Percentiles rank a stretch among this genome's conserved stretches.
These are phyloP conservation scores for Aspergillus coremiiformis DNA, from an alignment of 495 filamentous ascomycete genomes.

Conservation along the genomic window DNA sequence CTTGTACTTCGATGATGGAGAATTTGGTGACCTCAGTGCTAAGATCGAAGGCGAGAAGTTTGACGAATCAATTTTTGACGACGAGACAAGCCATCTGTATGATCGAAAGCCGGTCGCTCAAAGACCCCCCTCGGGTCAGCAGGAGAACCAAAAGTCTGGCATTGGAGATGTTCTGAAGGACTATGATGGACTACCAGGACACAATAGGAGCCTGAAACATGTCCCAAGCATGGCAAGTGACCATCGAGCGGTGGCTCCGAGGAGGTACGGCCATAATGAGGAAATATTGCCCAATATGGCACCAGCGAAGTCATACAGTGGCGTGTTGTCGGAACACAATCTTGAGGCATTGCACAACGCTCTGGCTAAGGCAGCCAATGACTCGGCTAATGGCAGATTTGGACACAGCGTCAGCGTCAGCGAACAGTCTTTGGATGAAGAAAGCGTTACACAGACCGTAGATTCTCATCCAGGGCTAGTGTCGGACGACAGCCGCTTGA, in stretches of 20 bases:
- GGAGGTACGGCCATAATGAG: slow-evolving; percentile 24
- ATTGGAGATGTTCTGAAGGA: slow-evolving; percentile 14
- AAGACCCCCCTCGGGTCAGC: slow-evolving; percentile 8
- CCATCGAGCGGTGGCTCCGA: slow-evolving; percentile 15
- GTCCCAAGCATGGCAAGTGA: slow-evolving; percentile 39
- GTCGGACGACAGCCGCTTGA: slow-evolving; percentile 41
- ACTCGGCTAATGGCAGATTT: slow-evolving; percentile 65
- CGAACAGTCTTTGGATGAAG: slow-evolving; percentile 30
- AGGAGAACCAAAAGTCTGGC: slow-evolving; percentile 7
- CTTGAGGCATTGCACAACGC: slow-evolving; percentile 71
- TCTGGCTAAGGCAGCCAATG: slow-evolving; percentile 68
- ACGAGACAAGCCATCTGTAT: slow-evolving; percentile 48
- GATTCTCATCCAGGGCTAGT: slow-evolving; percentile 44
- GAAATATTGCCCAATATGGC: slow-evolving; percentile 26
- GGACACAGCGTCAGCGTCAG: slow-evolving; percentile 44
- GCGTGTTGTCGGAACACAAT: slow-evolving; percentile 49
- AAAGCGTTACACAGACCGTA: slow-evolving; percentile 29
- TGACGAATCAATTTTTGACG: slow-evolving; percentile 75
- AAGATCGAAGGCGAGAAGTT: slow-evolving; percentile 51
- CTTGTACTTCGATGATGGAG: slow-evolving; percentile 75
- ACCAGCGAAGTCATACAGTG: slow-evolving; percentile 27
- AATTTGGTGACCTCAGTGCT: slow-evolving; percentile 49
- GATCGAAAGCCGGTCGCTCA: slow-evolving; percentile 26
- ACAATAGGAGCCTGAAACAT: slow-evolving; percentile 25
- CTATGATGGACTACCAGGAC: slow-evolving; percentile 3